These are phyloP conservation scores for Rhododendron ferrugineum DNA, from an alignment of 148 eudicot genomes.

Conservation along the genomic window DNA sequence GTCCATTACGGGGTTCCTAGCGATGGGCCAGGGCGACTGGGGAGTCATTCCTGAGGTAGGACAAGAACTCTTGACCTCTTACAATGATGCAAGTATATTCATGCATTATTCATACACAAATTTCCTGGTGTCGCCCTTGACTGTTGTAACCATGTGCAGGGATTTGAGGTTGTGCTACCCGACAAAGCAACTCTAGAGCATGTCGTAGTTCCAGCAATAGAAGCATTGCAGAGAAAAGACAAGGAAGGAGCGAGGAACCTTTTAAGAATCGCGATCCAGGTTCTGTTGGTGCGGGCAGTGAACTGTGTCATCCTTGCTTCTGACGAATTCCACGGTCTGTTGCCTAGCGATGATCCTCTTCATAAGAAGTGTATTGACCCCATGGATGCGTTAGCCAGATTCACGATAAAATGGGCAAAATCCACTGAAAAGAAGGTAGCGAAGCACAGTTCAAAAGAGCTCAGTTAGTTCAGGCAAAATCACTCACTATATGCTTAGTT, in stretches of 20 bases:
- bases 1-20: not conserved
- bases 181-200: slow-evolving; percentile 59
- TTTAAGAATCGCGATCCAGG: slow-evolving; percentile 49
- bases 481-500: not conserved
- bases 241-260: slow-evolving; percentile 56
- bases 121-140: not conserved
- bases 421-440: slow-evolving; percentile 15
- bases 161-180: slow-evolving; percentile 53
- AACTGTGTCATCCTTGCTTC: slow-evolving; percentile 55
- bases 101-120: not conserved
- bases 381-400: slow-evolving; percentile 57
- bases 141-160: slow-evolving; percentile 26
- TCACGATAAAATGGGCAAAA: slow-evolving; percentile 49
- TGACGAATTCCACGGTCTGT: slow-evolving; percentile 46
- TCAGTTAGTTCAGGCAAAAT: not conserved
- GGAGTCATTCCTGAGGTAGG: not conserved
- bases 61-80: not conserved
- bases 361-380: slow-evolving; percentile 58
- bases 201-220: slow-evolving; percentile 40
- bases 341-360: slow-evolving; percentile 60
- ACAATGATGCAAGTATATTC: not conserved
- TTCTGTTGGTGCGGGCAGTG: slow-evolving; percentile 50
- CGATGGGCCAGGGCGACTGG: not conserved
- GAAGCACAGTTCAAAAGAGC: not conserved
- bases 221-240: slow-evolving; percentile 45